phyloP scores from a whole-genome alignment of 2,329 filamentous ascomycete genomes.

The Penicillium sp. region DNA sequence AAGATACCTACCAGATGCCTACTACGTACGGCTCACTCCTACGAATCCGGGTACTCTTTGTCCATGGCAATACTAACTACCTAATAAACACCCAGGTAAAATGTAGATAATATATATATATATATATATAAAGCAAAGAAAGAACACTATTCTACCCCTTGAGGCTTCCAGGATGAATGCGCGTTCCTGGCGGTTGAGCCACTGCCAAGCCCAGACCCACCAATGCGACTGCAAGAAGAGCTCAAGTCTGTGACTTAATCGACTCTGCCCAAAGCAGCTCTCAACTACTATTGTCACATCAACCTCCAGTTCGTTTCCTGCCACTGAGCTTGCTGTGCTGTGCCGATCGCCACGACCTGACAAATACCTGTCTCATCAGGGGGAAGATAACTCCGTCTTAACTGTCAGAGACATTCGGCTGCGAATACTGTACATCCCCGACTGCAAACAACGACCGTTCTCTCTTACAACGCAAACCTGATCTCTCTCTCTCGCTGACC shows the following conservation, averaged over 20 bases:
- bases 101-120: too few species aligned
- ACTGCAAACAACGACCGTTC: neutral
- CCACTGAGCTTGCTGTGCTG: neutral
- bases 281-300: neutral
- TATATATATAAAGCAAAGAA: too few species aligned
- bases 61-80: too few species aligned
- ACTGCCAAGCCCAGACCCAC: neutral
- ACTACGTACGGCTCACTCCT: neutral
- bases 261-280: neutral
- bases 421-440: neutral
- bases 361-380: neutral
- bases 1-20: too few species aligned
- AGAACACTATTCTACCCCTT: too few species aligned
- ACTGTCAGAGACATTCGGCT: neutral
- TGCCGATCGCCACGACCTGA: neutral
- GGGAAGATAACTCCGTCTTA: neutral
- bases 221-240: conserved; percentile 3
- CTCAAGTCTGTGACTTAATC: neutral
- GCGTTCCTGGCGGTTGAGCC: too few species aligned
- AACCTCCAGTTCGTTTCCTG: neutral
- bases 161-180: neutral
- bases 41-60: neutral
- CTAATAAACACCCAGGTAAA: too few species aligned
- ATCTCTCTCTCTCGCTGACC: neutral
- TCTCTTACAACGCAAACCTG: neutral